phyloP scores from a whole-genome alignment of 2,329 filamentous ascomycete genomes.

The Paraconiothyrium sp. region DNA sequence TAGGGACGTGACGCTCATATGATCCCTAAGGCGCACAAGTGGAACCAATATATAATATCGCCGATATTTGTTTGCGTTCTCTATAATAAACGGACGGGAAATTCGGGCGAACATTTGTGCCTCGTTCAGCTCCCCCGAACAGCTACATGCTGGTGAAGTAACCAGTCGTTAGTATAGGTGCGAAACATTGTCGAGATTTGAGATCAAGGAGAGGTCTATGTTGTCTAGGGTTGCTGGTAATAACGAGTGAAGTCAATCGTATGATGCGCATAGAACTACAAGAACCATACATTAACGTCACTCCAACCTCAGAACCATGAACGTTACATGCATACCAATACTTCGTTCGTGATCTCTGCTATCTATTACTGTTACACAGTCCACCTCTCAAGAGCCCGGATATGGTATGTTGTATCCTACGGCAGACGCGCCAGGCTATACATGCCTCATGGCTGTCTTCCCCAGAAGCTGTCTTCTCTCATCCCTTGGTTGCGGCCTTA shows the following conservation, averaged over 20 bases:
- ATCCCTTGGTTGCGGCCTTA: slow-evolving; percentile 27
- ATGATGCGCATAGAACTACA: background rate
- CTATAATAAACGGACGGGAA: no score
- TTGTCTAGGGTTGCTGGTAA: no score
- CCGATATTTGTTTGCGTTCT: no score
- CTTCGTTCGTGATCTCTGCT: slow-evolving; percentile 37
- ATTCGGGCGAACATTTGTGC: no score
- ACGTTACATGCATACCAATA: slow-evolving; percentile 23
- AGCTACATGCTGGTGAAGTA: no score
- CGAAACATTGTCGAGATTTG: no score
- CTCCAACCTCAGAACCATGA: background rate
- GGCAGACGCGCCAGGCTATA: background rate
- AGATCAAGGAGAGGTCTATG: no score
- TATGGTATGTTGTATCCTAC: background rate
- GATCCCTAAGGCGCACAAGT: no score
- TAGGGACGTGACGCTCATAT: no score
- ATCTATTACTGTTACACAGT: slow-evolving; percentile 38
- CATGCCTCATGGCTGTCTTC: background rate
- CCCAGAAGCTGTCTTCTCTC: background rate
- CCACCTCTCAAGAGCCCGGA: slow-evolving; percentile 7
- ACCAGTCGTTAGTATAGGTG: no score
- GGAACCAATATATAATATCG: no score
- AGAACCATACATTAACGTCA: background rate
- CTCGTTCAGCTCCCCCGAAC: no score
- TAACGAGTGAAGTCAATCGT: background rate